These are phyloP conservation scores for Arachnopeziza araneosa DNA, from an alignment of 2,329 filamentous ascomycete genomes.

Conservation along the genomic window DNA sequence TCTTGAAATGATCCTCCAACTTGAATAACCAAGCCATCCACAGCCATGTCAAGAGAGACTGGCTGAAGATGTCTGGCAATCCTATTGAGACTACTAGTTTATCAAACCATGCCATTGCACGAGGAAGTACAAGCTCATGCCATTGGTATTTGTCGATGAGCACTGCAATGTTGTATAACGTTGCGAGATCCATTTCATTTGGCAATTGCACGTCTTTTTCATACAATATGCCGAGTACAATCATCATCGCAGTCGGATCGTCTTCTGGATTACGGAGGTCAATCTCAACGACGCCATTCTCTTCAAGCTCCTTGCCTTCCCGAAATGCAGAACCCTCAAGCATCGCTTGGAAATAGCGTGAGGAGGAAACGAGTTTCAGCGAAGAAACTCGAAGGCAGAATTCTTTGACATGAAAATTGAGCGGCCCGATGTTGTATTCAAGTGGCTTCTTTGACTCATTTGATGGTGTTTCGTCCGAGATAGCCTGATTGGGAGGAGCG, in stretches of 20 bases:
- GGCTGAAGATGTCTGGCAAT: neutral
- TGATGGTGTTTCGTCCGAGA: neutral
- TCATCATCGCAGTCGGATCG: slow-evolving; percentile 2
- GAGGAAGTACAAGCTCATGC: slow-evolving; percentile 1
- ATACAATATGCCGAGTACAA: slow-evolving; percentile 2
- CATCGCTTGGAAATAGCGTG: slow-evolving; percentile 1
- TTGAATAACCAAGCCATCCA: slow-evolving; percentile 1
- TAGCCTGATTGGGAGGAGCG: neutral
- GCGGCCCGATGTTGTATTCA: neutral
- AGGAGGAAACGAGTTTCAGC: slow-evolving; percentile 1
- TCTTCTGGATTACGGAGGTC: slow-evolving; percentile 1
- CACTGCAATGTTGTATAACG: neutral
- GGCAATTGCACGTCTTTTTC: neutral
- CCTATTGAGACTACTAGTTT: neutral
- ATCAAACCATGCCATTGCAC: neutral
- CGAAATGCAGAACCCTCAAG: neutral
- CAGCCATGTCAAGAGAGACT: neutral
- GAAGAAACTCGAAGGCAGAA: slow-evolving; percentile 1
- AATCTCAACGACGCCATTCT: neutral
- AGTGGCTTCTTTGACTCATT: neutral
- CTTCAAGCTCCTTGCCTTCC: slow-evolving; percentile 1
- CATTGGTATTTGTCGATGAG: slow-evolving; percentile 3
- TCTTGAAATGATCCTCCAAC: slow-evolving; percentile 1
- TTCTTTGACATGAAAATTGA: neutral
- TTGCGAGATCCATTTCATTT: neutral